Evolutionary conservation across 495 filamentous ascomycete genomes (phyloP).

Genomic region (Articulospora tetracladia): DNA sequence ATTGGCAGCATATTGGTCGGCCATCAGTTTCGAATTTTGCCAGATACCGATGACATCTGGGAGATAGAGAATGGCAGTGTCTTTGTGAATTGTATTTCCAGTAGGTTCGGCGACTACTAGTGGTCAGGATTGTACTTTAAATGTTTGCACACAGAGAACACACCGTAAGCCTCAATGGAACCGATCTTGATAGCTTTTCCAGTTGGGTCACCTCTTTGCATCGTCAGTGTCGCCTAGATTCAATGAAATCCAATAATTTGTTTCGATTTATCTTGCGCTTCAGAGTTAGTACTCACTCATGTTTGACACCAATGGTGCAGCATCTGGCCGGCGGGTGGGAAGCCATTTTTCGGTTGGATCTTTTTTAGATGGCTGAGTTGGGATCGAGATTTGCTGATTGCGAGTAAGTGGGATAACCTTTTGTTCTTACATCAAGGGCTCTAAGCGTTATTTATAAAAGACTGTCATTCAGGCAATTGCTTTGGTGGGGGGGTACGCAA

Average conservation of each 20-base stretch:
- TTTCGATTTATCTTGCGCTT: background rate
- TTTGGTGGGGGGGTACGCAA: background rate
- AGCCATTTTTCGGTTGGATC: constrained; percentile 39
- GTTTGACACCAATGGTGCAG: constrained; percentile 48
- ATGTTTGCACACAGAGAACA: background rate
- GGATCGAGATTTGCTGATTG: too few species aligned
- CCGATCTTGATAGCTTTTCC: constrained; percentile 40
- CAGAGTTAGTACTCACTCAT: constrained; percentile 31
- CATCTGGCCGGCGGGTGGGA: constrained; percentile 53
- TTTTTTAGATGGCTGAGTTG: too few species aligned
- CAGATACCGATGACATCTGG: constrained; percentile 71
- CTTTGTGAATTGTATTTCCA: constrained; percentile 38
- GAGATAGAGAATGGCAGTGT: constrained; percentile 51
- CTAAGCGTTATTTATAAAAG: too few species aligned
- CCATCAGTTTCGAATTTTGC: constrained; percentile 73
- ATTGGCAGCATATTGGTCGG: constrained; percentile 78
- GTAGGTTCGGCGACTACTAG: constrained; percentile 37
- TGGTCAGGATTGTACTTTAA: background rate
- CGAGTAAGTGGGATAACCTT: too few species aligned
- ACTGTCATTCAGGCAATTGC: too few species aligned
- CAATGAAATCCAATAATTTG: background rate
- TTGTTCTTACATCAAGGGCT: too few species aligned
- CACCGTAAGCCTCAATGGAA: constrained; percentile 40
- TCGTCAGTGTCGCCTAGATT: background rate
- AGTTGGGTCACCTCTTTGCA: constrained; percentile 33